Percentiles rank a stretch among this genome's conserved stretches.
Evolutionary conservation across 345 rosid genomes (phyloP).

Genomic region (Camelina sativa): DNA sequence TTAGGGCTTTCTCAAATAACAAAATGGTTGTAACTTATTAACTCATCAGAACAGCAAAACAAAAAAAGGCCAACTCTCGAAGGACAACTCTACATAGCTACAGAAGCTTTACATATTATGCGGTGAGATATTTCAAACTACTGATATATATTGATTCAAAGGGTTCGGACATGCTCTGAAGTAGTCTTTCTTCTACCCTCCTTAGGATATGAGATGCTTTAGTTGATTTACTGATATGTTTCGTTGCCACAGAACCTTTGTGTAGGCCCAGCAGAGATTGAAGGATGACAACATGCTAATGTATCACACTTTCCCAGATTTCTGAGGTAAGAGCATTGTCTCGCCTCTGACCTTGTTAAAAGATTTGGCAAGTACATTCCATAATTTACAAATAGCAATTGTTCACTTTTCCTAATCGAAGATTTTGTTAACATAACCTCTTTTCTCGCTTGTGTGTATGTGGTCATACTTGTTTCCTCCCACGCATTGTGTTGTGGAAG

Average conservation of each 20-base stretch:
- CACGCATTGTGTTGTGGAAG: constrained; percentile 14
- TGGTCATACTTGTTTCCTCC: constrained; percentile 15
- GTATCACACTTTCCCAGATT: constrained; percentile 61
- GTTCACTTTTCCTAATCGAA: neutral
- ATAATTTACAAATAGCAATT: constrained; percentile 7
- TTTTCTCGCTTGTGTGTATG: neutral
- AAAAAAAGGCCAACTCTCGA: too few relatives aligned
- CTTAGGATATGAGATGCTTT: constrained; percentile 15
- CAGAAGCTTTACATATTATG: too few relatives aligned
- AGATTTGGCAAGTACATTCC: constrained; percentile 21
- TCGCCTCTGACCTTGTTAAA: constrained; percentile 10
- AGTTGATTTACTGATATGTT: constrained; percentile 30
- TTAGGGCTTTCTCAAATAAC: too few relatives aligned
- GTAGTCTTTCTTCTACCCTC: constrained; percentile 21
- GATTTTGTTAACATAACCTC: too few relatives aligned
- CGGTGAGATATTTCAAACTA: too few relatives aligned
- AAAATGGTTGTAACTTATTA: too few relatives aligned
- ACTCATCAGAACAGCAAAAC: too few relatives aligned
- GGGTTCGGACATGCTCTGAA: constrained; percentile 54
- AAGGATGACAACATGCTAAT: constrained; percentile 76
- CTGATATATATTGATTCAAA: too few relatives aligned
- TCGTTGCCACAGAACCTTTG: constrained; percentile 62
- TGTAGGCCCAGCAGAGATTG: constrained; percentile 70
- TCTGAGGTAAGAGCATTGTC: constrained; percentile 57
- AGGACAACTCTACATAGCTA: too few relatives aligned